These are phyloP conservation scores for Chytriomyces hyalinus DNA, from an alignment of 192 early-diverging fungal species.

Conservation along the genomic window DNA sequence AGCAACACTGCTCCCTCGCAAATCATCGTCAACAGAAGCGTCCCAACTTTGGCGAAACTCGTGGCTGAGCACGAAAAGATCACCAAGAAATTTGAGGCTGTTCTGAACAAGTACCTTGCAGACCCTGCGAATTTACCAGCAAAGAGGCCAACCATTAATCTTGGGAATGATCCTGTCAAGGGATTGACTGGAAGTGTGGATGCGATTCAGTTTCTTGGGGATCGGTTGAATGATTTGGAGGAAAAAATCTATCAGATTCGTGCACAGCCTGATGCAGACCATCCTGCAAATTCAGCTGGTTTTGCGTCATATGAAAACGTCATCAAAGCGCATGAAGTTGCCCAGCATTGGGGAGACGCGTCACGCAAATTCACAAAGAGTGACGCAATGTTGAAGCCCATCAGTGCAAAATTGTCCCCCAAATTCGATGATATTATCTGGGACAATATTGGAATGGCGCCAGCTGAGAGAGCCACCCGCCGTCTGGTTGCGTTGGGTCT, in stretches of 20 bases:
- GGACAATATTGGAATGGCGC: slow-evolving; percentile 50
- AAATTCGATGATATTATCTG: slow-evolving; percentile 57
- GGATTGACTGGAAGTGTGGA: slow-evolving; percentile 49
- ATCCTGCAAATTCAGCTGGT: slow-evolving; percentile 39
- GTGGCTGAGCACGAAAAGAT: slow-evolving; percentile 44
- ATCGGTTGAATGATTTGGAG: slow-evolving; percentile 43
- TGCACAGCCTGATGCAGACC: slow-evolving; percentile 35
- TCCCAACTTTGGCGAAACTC: slow-evolving; percentile 41
- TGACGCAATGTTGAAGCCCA: neutral
- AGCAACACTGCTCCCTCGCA: slow-evolving; percentile 17
- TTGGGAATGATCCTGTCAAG: slow-evolving; percentile 21
- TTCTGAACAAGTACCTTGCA: slow-evolving; percentile 44
- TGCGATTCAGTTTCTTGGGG: slow-evolving; percentile 42
- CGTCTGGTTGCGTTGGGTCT: slow-evolving; percentile 40
- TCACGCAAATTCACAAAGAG: slow-evolving; percentile 1
- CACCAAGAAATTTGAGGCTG: slow-evolving; percentile 43
- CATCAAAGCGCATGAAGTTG: slow-evolving; percentile 38
- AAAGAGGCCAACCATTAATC: slow-evolving; percentile 44
- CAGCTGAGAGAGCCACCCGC: slow-evolving; percentile 35
- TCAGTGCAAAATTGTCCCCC: slow-evolving; percentile 45
- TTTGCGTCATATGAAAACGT: slow-evolving; percentile 50
- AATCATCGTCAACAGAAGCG: slow-evolving; percentile 43
- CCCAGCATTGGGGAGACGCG: neutral
- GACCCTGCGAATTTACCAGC: slow-evolving; percentile 42
- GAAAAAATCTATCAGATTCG: slow-evolving; percentile 53